A percentile compares a stretch with the other conserved stretches of the same genome.
phyloP scores from a whole-genome alignment of 202 grass and related monocot species.

The Panicum virgatum region DNA sequence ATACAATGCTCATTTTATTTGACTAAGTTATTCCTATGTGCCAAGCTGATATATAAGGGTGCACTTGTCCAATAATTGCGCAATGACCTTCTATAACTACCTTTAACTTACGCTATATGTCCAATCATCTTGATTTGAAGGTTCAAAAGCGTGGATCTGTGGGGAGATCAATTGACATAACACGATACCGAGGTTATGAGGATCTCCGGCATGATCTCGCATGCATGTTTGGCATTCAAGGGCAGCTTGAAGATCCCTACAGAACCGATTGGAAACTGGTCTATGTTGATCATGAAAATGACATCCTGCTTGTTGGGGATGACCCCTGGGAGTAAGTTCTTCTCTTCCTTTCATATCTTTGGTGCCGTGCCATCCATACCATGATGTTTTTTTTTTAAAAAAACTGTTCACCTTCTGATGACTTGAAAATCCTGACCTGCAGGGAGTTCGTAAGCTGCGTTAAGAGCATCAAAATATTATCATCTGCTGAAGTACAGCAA shows the following conservation, averaged over 20 bases:
- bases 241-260: constrained; percentile 88
- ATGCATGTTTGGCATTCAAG: constrained; percentile 95
- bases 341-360: constrained; percentile 19
- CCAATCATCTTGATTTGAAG: constrained; percentile 45
- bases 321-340: constrained; percentile 98
- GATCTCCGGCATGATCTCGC: constrained; percentile 91
- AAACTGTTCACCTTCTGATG: background rate
- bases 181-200: constrained; percentile 77
- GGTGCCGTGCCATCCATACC: background rate
- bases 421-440: constrained; percentile 8
- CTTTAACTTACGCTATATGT: constrained; percentile 6
- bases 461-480: constrained; percentile 96
- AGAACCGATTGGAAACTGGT: constrained; percentile 95
- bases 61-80: background rate
- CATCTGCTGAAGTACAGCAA: constrained; percentile 91
- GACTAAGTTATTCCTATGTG: background rate
- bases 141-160: constrained; percentile 99
- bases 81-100: background rate
- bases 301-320: constrained; percentile 92
- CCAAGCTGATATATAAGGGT: background rate
- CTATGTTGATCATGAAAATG: constrained; percentile 97
- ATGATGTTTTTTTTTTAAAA: background rate
- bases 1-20: background rate
- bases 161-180: constrained; percentile 94
- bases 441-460: constrained; percentile 98